Conservation (phyloP, 2,329 filamentous ascomycete genomes). For the Myriosclerotinia scirpicola region DNA sequence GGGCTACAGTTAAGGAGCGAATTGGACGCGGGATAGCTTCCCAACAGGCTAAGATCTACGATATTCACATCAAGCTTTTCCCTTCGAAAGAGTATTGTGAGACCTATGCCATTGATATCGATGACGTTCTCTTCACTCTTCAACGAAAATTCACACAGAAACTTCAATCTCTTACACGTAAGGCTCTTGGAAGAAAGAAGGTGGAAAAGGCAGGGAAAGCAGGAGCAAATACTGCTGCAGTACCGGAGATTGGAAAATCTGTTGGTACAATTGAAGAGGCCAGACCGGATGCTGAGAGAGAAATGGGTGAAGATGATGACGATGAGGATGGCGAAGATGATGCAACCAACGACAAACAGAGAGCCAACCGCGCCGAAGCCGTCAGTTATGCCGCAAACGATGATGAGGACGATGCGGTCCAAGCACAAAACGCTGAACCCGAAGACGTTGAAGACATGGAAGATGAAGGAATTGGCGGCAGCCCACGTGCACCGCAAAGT, state of each 20-base stretch:
- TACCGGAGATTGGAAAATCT: slow-evolving; percentile 72
- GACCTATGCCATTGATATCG: slow-evolving; percentile 78
- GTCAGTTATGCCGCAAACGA: slow-evolving; percentile 91
- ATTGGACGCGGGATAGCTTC: slow-evolving; percentile 70
- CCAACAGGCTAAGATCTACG: slow-evolving; percentile 78
- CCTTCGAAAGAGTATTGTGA: slow-evolving; percentile 77
- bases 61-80: slow-evolving; percentile 81
- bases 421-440: slow-evolving; percentile 57
- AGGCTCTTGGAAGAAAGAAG: slow-evolving; percentile 82
- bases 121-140: slow-evolving; percentile 77
- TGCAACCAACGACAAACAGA: slow-evolving; percentile 71
- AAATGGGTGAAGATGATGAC: slow-evolving; percentile 55
- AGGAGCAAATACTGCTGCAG: slow-evolving; percentile 61
- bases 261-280: slow-evolving; percentile 56
- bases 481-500: slow-evolving; percentile 43
- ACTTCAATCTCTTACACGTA: slow-evolving; percentile 68
- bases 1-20: slow-evolving; percentile 75
- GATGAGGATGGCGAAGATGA: slow-evolving; percentile 65
- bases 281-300: slow-evolving; percentile 44
- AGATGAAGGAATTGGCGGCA: slow-evolving; percentile 54
- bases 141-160: slow-evolving; percentile 75
- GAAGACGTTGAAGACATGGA: slow-evolving; percentile 53
- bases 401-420: slow-evolving; percentile 80
- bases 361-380: slow-evolving; percentile 74
- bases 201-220: slow-evolving; percentile 55